Evolutionary conservation across 83 land plant species (phyloP).

Genomic region (Thuja plicata): DNA sequence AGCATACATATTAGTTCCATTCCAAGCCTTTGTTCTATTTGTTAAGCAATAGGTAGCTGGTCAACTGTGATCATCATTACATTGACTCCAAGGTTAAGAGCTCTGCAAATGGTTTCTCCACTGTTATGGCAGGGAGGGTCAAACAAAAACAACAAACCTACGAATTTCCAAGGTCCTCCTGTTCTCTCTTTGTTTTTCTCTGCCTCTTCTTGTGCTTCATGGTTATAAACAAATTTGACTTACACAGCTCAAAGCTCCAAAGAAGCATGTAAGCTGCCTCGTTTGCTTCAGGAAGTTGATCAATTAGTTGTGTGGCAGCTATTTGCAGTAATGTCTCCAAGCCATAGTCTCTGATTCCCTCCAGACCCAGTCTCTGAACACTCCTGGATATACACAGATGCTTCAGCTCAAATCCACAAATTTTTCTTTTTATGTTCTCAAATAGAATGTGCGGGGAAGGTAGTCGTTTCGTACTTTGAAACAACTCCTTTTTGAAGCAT

Average conservation of each 20-base stretch:
- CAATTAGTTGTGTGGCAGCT: slow-evolving; percentile 86
- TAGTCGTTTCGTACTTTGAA: no score
- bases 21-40: slow-evolving; percentile 70
- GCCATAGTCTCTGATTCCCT: slow-evolving; percentile 82
- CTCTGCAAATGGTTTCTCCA: slow-evolving; percentile 65
- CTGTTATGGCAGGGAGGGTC: slow-evolving; percentile 76
- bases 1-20: slow-evolving; percentile 76
- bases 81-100: slow-evolving; percentile 69
- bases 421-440: no score
- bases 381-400: slow-evolving; percentile 77
- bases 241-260: slow-evolving; percentile 68
- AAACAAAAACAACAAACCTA: slow-evolving; percentile 56
- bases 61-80: slow-evolving; percentile 68
- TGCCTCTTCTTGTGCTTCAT: slow-evolving; percentile 64
- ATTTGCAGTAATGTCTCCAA: slow-evolving; percentile 73
- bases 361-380: slow-evolving; percentile 85
- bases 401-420: slow-evolving; percentile 79
- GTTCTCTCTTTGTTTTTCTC: slow-evolving; percentile 39
- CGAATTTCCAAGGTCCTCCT: slow-evolving; percentile 52
- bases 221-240: no score
- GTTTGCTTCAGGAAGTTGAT: slow-evolving; percentile 94
- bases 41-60: slow-evolving; percentile 69
- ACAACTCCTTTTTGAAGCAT: no score
- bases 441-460: no score
- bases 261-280: slow-evolving; percentile 88